phyloP scores from a whole-genome alignment of 148 eudicot species.

The Arbutus unedo region DNA sequence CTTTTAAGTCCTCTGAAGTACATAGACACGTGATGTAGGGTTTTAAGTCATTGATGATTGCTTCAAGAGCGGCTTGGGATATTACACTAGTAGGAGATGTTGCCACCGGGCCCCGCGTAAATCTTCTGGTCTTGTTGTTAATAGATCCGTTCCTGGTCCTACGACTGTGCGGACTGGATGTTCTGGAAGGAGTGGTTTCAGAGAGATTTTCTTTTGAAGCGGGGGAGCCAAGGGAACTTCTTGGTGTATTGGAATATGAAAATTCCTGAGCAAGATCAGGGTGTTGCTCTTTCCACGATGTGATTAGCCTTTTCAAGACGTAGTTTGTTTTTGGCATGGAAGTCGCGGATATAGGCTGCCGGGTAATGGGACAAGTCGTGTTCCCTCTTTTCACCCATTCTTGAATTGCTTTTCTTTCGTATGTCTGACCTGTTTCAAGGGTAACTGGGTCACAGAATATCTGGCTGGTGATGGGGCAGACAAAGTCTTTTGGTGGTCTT shows the following conservation, averaged over 20 bases:
- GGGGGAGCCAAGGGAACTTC: slow-evolving; percentile 19
- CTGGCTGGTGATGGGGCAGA: slow-evolving; percentile 55
- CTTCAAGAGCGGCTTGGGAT: slow-evolving; percentile 52
- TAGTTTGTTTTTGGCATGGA: slow-evolving; percentile 51
- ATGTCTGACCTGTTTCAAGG: slow-evolving; percentile 62
- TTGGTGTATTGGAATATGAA: slow-evolving; percentile 36
- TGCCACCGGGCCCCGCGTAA: slow-evolving; percentile 23
- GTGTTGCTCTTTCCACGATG: slow-evolving; percentile 56
- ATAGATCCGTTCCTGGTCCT: slow-evolving; percentile 14
- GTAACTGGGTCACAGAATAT: slow-evolving; percentile 50
- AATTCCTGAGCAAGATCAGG: slow-evolving; percentile 49
- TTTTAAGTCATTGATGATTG: slow-evolving; percentile 39
- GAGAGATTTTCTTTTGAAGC: slow-evolving; percentile 21
- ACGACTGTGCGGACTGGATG: slow-evolving; percentile 11
- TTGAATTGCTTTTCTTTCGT: slow-evolving; percentile 59
- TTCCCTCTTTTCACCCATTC: slow-evolving; percentile 61
- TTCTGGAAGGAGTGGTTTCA: slow-evolving; percentile 21
- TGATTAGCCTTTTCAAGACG: slow-evolving; percentile 46
- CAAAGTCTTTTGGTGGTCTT: slow-evolving; percentile 60
- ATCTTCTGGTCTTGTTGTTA: slow-evolving; percentile 32
- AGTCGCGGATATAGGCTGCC: slow-evolving; percentile 43
- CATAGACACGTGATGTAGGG: slow-evolving; percentile 45
- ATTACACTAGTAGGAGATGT: slow-evolving; percentile 49
- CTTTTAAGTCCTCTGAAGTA: slow-evolving; percentile 45
- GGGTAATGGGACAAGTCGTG: slow-evolving; percentile 56